Evolutionary conservation across 1,284 basidiomycete genomes (phyloP), one percentile per base, ranked within the genome.

Genomic region (Puccinia coronata): DNA sequence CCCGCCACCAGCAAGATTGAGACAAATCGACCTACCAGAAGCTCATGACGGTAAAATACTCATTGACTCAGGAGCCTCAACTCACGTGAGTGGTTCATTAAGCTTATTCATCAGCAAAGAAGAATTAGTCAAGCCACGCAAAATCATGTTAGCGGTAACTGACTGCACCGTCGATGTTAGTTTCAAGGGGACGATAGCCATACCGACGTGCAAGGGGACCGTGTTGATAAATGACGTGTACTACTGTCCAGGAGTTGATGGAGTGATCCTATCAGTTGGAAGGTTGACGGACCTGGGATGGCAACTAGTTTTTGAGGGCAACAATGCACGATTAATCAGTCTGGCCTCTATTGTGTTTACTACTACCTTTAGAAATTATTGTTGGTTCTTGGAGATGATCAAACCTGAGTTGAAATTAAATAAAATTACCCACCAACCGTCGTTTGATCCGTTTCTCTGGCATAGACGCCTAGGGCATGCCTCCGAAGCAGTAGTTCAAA

Each of bases 361-460:
- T 14, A 73, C 47, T 16, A 8, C 9, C 14, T 73, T 39, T 31
- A 41, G 23, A 47, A 73, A 73, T 39, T 57, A 14, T 18, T 73
- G 71, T 41, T 73, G 71, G 71, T 53, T 28, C 23, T 1, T 73
- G 5, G n/a, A 3, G 1, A 28, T 70, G 31, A 2, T 16, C 3
- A 18, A n/a, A 2, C 28, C 25, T 57, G 9, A 43, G 12, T 70
- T 1, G 51, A 55, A n/a, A n/a, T n/a, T n/a, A n/a, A n/a, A n/a
- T 25, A 73, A 73, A 73, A 11, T 73, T 9, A 71, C 43, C 25
- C 43, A 55, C 25, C 3, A 39, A 55, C 71, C 71, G 1, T 57
- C 36, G 0, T 57, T 57, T 34, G 71, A 57, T 41, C 31, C 71
- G 3, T 55, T 6, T 20, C 16, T 57, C 4, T 73, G 71, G n/a